These are phyloP conservation scores for Talaromyces rugulosus DNA, from an alignment of 2,329 filamentous ascomycete species.

Conservation along the genomic window DNA sequence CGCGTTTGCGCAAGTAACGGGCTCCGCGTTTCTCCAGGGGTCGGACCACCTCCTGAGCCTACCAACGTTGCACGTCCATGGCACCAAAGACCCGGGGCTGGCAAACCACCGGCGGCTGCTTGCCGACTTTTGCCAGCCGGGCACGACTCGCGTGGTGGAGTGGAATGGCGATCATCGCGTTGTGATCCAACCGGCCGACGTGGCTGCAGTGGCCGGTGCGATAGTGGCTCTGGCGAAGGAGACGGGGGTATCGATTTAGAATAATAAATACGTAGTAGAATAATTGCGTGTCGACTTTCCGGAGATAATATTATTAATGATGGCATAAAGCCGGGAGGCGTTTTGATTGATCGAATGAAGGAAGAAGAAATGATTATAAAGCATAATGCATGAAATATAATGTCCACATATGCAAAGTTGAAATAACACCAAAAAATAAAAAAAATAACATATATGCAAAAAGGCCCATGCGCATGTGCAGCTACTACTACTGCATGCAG, in stretches of 20 bases:
- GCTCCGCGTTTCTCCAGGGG: neutral
- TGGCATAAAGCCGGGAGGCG: too few relatives aligned
- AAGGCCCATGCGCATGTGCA: too few relatives aligned
- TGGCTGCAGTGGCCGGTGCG: constrained; percentile 52
- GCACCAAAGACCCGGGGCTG: constrained; percentile 57
- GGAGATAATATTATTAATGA: too few relatives aligned
- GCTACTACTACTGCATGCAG: too few relatives aligned
- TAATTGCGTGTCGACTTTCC: neutral
- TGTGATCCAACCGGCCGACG: constrained; percentile 64
- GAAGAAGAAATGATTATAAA: too few relatives aligned
- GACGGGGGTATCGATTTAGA: neutral
- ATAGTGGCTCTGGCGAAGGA: constrained; percentile 50
- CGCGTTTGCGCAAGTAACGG: constrained; percentile 6
- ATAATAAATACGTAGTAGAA: neutral
- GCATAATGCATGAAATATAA: too few relatives aligned
- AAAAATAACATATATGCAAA: too few relatives aligned
- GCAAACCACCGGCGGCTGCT: constrained; percentile 55
- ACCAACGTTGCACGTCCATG: constrained; percentile 67
- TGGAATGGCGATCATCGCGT: constrained; percentile 72
- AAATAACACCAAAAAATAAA: too few relatives aligned
- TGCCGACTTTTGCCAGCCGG: constrained; percentile 56
- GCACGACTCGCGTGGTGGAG: constrained; percentile 56
- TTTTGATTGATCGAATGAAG: too few relatives aligned
- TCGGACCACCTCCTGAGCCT: constrained; percentile 48
- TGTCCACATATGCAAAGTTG: too few relatives aligned